Evolutionary conservation across 192 early-diverging fungal genomes (phyloP).

Genomic region (Gorgonomyces haynaldii): DNA sequence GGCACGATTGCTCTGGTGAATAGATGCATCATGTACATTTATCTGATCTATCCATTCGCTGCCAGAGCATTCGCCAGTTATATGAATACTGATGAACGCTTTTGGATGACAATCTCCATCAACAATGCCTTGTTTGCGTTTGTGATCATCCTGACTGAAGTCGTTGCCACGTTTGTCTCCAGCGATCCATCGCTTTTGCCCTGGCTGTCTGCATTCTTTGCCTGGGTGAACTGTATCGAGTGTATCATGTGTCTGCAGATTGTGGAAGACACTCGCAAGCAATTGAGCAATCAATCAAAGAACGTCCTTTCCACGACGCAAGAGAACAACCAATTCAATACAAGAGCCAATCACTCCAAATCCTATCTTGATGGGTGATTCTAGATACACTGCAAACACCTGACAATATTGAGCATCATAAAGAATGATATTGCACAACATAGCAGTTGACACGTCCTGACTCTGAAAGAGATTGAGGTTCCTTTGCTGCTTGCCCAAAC

Average conservation of each 20-base stretch:
- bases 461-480: no score
- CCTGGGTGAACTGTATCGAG: background rate
- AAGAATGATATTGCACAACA: no score
- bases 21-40: background rate
- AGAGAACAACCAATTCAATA: no score
- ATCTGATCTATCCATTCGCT: background rate
- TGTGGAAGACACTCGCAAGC: background rate
- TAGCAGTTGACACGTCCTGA: no score
- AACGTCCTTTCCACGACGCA: no score
- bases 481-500: no score
- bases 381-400: no score
- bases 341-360: no score
- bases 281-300: background rate
- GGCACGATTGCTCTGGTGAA: no score
- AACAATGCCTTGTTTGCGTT: background rate
- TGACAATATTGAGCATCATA: no score
- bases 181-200: background rate
- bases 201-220: background rate
- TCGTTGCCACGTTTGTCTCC: background rate
- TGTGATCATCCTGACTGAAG: background rate
- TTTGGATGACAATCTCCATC: background rate
- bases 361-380: no score
- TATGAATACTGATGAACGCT: background rate
- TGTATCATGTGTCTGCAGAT: background rate
- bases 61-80: background rate